phyloP scores from a whole-genome alignment of 148 eudicot species.

The Spergularia bocconei region DNA sequence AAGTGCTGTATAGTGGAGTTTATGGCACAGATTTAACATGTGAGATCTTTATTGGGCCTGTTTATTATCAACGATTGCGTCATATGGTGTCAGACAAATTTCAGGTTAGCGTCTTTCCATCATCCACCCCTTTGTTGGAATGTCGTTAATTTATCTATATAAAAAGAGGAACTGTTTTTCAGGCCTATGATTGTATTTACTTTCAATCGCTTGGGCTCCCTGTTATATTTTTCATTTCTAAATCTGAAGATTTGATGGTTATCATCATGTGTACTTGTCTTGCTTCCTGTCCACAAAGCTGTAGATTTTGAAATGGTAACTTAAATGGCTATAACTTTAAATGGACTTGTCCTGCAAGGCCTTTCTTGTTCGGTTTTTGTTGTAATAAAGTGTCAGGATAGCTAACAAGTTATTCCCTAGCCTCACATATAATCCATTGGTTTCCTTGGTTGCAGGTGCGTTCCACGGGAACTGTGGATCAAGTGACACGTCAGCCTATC shows the following conservation, averaged over 20 bases:
- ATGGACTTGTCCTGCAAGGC: background rate
- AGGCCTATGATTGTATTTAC: background rate
- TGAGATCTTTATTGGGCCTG: slow-evolving; percentile 95
- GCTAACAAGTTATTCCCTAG: background rate
- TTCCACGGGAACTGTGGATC: slow-evolving; percentile 82
- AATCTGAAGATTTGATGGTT: background rate
- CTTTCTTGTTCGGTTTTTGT: background rate
- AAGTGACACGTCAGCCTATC: slow-evolving; percentile 79
- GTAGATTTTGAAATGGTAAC: background rate
- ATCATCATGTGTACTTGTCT: background rate
- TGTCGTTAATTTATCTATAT: too few relatives aligned
- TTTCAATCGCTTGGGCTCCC: background rate
- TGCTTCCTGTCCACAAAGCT: background rate
- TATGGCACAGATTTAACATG: slow-evolving; percentile 83
- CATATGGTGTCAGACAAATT: slow-evolving; percentile 98
- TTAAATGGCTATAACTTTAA: background rate
- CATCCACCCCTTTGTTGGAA: too few relatives aligned
- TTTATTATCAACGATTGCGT: slow-evolving; percentile 86
- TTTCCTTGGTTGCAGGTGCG: slow-evolving; percentile 53
- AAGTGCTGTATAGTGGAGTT: slow-evolving; percentile 84
- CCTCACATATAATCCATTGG: background rate
- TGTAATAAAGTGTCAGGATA: background rate
- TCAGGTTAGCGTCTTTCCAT: slow-evolving; percentile 48
- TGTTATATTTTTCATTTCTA: background rate
- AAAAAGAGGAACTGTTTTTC: background rate